Base-by-base conservation (phyloP, 2,329 filamentous ascomycete species). In the Penicillium concentricum region DNA sequence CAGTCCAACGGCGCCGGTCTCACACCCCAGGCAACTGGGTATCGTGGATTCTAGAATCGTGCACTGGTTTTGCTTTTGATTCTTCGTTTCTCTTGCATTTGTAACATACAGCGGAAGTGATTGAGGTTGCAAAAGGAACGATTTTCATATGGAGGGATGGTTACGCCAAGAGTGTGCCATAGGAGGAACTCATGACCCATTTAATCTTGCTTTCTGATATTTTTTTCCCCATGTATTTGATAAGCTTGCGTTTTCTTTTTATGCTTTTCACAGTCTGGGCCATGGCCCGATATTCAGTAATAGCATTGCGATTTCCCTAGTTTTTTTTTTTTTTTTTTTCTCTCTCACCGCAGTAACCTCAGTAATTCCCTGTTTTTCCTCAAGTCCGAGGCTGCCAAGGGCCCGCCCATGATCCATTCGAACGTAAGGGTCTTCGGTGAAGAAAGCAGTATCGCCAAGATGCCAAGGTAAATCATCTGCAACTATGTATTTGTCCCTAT, bases 1-100 rank as follows among this genome's bases (percentile, higher is more conserved):
- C 90, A 94, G 71, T 82, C 90, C 22, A 97, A 97, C 71, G 52
- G 52, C 22, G 52, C 30, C 38, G 93, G 93, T 56, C 91, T 97
- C 69, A 87, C 89, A 57, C 89, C 92, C 57, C 92, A 97, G 80
- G 84, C 90, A 51, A 97, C 93, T 62, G 92, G 90, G 58, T 92
- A 85, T 76, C 78, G 79, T 56, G 78, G 76, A 51, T 84, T 84
- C 68, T 84, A 79, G 71, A 67, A 37, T 55, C 41, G 46, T 58
- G 41, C 62, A 51, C 61, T 53, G 56, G 58, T 63, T 44, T 58
- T 55, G 46, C 56, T 58, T 38, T 48, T 52, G 26, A 42, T 53
- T 61, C 46, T 53, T 16, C 49, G 50, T 54, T 61, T 62, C 57
- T 56, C 60, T 61, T 68, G 68, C 62, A 68, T 69, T 64, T 71